These are phyloP conservation scores for Hygrophila difformis DNA, from an alignment of 257 asterid species.

Conservation along the genomic window DNA sequence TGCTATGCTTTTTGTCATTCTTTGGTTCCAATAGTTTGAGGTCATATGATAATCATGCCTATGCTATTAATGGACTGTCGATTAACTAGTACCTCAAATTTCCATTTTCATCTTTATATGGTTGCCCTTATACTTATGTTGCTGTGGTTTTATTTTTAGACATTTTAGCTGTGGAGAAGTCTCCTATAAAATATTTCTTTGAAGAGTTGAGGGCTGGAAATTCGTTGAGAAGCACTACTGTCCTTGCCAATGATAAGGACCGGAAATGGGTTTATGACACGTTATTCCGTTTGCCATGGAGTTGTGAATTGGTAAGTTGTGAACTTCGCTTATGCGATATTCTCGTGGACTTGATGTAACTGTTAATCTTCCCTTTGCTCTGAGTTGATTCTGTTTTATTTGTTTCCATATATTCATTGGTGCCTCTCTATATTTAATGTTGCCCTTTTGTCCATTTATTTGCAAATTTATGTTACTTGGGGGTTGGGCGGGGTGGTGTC, in stretches of 20 bases:
- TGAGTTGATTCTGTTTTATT: background rate
- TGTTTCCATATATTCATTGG: background rate
- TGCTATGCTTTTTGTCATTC: too few species aligned
- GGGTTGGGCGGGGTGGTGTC: too few species aligned
- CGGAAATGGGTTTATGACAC: conserved; percentile 95
- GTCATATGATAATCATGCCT: background rate
- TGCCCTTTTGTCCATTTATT: background rate
- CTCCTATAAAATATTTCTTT: conserved; percentile 76
- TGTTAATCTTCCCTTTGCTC: background rate
- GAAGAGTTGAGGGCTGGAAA: conserved; percentile 87
- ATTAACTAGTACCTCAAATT: background rate
- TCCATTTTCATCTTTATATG: background rate
- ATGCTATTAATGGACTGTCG: background rate
- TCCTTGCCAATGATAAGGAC: conserved; percentile 70
- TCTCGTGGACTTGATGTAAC: background rate
- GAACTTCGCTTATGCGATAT: too few species aligned
- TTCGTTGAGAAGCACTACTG: conserved; percentile 78
- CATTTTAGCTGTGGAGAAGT: conserved; percentile 50
- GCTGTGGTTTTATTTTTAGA: conserved; percentile 28
- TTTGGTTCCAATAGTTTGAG: background rate
- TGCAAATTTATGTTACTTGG: too few species aligned
- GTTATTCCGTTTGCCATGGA: conserved; percentile 94
- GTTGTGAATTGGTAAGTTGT: conserved; percentile 99
- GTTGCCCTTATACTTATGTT: conserved; percentile 1
- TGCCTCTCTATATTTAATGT: background rate